These are phyloP conservation scores for Xylariomycetidae sp. DNA, from an alignment of 2,329 filamentous ascomycete genomes.

Conservation along the genomic window DNA sequence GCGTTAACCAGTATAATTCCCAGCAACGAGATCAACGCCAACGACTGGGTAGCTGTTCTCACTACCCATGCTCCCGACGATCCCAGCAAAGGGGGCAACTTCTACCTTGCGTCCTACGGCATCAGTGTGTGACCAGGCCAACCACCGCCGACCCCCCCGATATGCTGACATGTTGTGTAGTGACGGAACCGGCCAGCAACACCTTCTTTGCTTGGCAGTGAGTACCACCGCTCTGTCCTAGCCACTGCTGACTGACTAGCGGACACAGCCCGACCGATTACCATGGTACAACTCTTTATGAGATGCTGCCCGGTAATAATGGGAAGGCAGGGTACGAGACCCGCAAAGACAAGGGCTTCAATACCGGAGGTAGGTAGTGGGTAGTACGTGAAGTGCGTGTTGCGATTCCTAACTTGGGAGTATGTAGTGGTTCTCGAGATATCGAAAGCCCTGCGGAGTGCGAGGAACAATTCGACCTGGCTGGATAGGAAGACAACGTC, in stretches of 20 bases:
- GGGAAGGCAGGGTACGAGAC: slow-evolving; percentile 8
- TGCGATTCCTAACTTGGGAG: too few relatives aligned
- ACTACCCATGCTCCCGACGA: slow-evolving; percentile 9
- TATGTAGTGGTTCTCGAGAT: slow-evolving; percentile 12
- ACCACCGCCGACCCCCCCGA: neutral
- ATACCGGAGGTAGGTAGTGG: too few relatives aligned
- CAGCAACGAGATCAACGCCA: slow-evolving; percentile 13
- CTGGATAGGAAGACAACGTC: slow-evolving; percentile 1
- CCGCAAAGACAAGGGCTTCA: slow-evolving; percentile 10
- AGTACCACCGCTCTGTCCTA: too few relatives aligned
- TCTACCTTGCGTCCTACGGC: slow-evolving; percentile 17
- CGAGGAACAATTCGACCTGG: slow-evolving; percentile 5
- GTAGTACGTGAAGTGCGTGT: too few relatives aligned
- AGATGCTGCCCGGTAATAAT: slow-evolving; percentile 13
- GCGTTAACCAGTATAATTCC: too few relatives aligned
- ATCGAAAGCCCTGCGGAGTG: slow-evolving; percentile 8
- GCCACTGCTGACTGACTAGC: too few relatives aligned
- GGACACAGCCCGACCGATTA: slow-evolving; percentile 11
- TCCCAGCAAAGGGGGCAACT: slow-evolving; percentile 12
- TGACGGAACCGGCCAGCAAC: slow-evolving; percentile 14
- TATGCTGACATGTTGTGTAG: neutral
- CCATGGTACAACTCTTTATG: slow-evolving; percentile 16
- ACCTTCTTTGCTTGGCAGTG: slow-evolving; percentile 13
- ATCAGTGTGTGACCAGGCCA: slow-evolving; percentile 4
- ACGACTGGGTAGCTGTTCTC: slow-evolving; percentile 13